Evolutionary conservation across 2,329 filamentous ascomycete genomes (phyloP).

Genomic region (Diaporthe helianthi): DNA sequence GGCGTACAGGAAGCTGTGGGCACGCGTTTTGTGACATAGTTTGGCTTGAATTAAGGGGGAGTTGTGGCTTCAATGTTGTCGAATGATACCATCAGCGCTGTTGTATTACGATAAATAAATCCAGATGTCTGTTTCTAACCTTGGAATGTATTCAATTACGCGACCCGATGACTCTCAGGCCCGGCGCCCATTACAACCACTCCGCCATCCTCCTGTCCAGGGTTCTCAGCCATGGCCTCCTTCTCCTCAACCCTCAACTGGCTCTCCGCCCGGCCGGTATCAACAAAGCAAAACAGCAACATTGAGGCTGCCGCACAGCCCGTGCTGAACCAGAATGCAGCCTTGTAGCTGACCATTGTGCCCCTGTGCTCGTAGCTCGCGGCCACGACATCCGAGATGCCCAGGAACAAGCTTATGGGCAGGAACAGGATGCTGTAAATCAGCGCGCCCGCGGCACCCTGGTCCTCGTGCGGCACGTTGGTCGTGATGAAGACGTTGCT

Average conservation of each 20-base stretch:
- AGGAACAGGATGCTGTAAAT: constrained; percentile 76
- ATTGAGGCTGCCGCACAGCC: constrained; percentile 61
- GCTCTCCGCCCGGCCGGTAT: constrained; percentile 61
- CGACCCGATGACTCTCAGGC: neutral
- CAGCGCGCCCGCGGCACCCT: constrained; percentile 75
- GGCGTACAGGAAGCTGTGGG: neutral
- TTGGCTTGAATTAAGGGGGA: neutral
- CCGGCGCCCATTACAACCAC: neutral
- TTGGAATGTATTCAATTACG: neutral
- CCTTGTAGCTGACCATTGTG: constrained; percentile 62
- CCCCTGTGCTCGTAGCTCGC: constrained; percentile 46
- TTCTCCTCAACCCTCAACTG: constrained; percentile 66
- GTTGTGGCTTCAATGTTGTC: neutral
- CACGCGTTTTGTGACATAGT: neutral
- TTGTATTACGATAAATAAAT: neutral
- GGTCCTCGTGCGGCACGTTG: constrained; percentile 67
- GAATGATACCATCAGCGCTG: constrained; percentile 25
- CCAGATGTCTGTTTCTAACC: too few relatives aligned
- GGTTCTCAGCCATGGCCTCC: constrained; percentile 34
- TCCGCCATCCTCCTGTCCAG: constrained; percentile 49
- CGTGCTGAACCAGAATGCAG: constrained; percentile 71
- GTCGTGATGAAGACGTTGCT: constrained; percentile 82
- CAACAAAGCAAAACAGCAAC: constrained; percentile 61
- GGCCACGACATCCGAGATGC: constrained; percentile 71
- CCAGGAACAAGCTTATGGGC: constrained; percentile 75